Conservation (phyloP, 179 eudicot species). For the Dionaea muscipula region DNA sequence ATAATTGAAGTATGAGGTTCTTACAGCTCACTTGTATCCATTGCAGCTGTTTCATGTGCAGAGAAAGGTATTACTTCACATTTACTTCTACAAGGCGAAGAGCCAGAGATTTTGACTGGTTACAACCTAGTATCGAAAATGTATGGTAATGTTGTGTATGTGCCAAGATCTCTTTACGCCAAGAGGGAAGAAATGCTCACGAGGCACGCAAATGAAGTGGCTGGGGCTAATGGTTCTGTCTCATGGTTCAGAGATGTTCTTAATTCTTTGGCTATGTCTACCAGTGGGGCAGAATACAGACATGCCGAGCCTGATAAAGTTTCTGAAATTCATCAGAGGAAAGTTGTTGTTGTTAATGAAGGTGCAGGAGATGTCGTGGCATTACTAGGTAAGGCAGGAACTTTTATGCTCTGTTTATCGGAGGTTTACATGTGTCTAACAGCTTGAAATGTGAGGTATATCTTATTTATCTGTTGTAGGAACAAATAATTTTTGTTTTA, state of each 20-base stretch:
- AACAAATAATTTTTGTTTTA: neutral
- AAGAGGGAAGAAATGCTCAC: constrained; percentile 72
- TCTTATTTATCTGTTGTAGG: neutral
- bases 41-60: constrained; percentile 84
- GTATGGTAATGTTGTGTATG: constrained; percentile 63
- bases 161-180: constrained; percentile 66
- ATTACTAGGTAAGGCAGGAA: constrained; percentile 42
- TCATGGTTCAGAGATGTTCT: constrained; percentile 43
- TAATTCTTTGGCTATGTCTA: constrained; percentile 21
- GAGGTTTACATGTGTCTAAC: neutral
- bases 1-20: neutral
- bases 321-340: constrained; percentile 23
- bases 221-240: constrained; percentile 45
- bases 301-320: constrained; percentile 12
- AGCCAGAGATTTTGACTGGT: constrained; percentile 68
- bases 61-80: constrained; percentile 77
- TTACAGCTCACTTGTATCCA: constrained; percentile 10
- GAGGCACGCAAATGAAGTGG: constrained; percentile 41
- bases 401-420: neutral
- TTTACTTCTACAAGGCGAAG: constrained; percentile 88
- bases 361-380: constrained; percentile 87
- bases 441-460: neutral
- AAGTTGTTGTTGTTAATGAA: constrained; percentile 61
- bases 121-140: constrained; percentile 64
- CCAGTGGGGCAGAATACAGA: constrained; percentile 3